These are phyloP conservation scores for Penicillium sp. DNA, from an alignment of 2,329 filamentous ascomycete genomes.

Conservation along the genomic window DNA sequence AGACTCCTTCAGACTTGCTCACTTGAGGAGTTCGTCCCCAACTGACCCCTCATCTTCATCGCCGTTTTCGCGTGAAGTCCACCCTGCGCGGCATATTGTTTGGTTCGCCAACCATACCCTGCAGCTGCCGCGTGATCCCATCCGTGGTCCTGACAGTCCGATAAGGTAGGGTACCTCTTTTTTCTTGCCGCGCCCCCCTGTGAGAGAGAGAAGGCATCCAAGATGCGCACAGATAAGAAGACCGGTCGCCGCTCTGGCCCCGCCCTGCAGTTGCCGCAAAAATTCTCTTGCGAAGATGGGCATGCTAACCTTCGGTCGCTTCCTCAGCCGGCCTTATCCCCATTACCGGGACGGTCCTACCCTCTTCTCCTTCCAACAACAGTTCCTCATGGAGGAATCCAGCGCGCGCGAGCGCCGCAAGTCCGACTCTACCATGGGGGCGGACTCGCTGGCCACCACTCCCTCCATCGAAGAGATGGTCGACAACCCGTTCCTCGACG, in stretches of 20 bases:
- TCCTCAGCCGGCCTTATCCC: slow-evolving; percentile 41
- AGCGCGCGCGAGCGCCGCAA: slow-evolving; percentile 24
- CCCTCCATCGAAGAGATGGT: slow-evolving; percentile 30
- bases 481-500: slow-evolving; percentile 33
- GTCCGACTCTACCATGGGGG: slow-evolving; percentile 25
- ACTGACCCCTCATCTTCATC: background rate
- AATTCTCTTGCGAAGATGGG: slow-evolving; percentile 28
- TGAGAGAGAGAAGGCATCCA: background rate
- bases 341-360: slow-evolving; percentile 39
- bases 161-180: slow-evolving; percentile 8
- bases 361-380: slow-evolving; percentile 41
- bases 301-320: slow-evolving; percentile 43
- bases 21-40: background rate
- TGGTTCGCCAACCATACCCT: slow-evolving; percentile 18
- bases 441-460: slow-evolving; percentile 29
- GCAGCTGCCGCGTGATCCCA: slow-evolving; percentile 8
- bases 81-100: slow-evolving; percentile 1
- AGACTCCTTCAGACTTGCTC: background rate
- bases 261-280: background rate
- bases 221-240: slow-evolving; percentile 4
- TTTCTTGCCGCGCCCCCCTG: background rate
- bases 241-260: background rate
- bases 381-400: slow-evolving; percentile 37
- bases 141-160: slow-evolving; percentile 6
- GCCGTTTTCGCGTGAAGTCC: slow-evolving; percentile 8